These are phyloP conservation scores for Tetrapisispora fleetii DNA, from an alignment of 805 yeast genomes.

Conservation along the genomic window DNA sequence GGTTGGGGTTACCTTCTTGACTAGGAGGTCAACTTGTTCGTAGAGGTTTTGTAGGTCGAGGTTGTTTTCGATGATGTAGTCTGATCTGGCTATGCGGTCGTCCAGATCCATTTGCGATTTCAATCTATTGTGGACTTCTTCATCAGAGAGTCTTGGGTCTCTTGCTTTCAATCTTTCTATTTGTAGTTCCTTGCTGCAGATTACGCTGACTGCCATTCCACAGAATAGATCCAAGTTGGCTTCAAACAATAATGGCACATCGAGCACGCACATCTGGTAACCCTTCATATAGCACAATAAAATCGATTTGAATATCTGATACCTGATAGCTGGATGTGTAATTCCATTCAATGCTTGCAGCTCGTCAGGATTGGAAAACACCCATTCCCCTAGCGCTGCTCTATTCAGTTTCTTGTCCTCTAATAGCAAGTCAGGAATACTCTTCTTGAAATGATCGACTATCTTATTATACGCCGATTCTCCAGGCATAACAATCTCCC, in stretches of 20 bases:
- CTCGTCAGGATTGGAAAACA: slow-evolving; percentile 58
- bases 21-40: slow-evolving; percentile 33
- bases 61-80: slow-evolving; percentile 58
- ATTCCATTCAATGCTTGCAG: slow-evolving; percentile 56
- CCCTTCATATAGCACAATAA: slow-evolving; percentile 49
- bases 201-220: slow-evolving; percentile 58
- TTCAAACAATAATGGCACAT: slow-evolving; percentile 87
- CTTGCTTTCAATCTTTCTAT: slow-evolving; percentile 51
- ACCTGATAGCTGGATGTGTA: slow-evolving; percentile 77
- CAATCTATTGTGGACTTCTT: slow-evolving; percentile 67
- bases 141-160: slow-evolving; percentile 52
- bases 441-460: slow-evolving; percentile 45
- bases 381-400: slow-evolving; percentile 63
- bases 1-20: slow-evolving; percentile 33
- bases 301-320: slow-evolving; percentile 50
- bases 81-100: slow-evolving; percentile 50
- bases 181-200: slow-evolving; percentile 51
- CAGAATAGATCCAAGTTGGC: slow-evolving; percentile 61
- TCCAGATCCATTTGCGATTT: slow-evolving; percentile 63
- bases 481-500: slow-evolving; percentile 78
- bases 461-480: slow-evolving; percentile 58
- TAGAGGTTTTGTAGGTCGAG: slow-evolving; percentile 36
- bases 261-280: slow-evolving; percentile 57
- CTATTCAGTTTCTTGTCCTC: slow-evolving; percentile 48
- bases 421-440: slow-evolving; percentile 38